Evolutionary conservation across 805 yeast species (phyloP).

Genomic region (Phaffomyces thermotolerans): DNA sequence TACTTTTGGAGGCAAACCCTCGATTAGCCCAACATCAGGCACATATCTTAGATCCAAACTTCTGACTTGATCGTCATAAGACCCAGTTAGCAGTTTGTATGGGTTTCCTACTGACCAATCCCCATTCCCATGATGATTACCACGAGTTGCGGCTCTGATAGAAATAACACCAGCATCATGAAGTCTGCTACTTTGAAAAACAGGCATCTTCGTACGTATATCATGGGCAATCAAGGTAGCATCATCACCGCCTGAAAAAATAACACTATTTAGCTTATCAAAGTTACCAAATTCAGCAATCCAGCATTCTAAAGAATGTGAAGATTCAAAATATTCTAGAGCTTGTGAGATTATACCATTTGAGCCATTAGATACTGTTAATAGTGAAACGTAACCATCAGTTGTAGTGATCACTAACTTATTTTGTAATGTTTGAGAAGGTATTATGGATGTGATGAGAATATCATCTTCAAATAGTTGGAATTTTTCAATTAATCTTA

Average conservation of each 20-base stretch:
- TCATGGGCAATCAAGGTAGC: slow-evolving; percentile 70
- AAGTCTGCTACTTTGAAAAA: slow-evolving; percentile 40
- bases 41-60: slow-evolving; percentile 59
- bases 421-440: slow-evolving; percentile 36
- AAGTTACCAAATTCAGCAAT: slow-evolving; percentile 63
- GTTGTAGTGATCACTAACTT: slow-evolving; percentile 56
- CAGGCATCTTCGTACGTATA: slow-evolving; percentile 28
- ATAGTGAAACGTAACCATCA: slow-evolving; percentile 48
- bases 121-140: slow-evolving; percentile 24
- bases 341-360: slow-evolving; percentile 16
- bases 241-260: slow-evolving; percentile 92
- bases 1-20: slow-evolving; percentile 47
- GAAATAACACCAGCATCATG: slow-evolving; percentile 93
- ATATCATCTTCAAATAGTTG: slow-evolving; percentile 41
- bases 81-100: slow-evolving; percentile 70
- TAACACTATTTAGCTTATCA: slow-evolving; percentile 45
- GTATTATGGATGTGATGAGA: slow-evolving; percentile 60
- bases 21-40: slow-evolving; percentile 32
- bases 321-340: slow-evolving; percentile 17
- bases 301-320: slow-evolving; percentile 84
- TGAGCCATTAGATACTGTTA: slow-evolving; percentile 16
- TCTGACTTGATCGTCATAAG: slow-evolving; percentile 79
- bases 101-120: slow-evolving; percentile 40
- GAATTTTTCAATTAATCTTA: slow-evolving; percentile 23
- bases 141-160: slow-evolving; percentile 49